Conservation (phyloP, 768 basidiomycete species). For the Tricholomella constricta region DNA sequence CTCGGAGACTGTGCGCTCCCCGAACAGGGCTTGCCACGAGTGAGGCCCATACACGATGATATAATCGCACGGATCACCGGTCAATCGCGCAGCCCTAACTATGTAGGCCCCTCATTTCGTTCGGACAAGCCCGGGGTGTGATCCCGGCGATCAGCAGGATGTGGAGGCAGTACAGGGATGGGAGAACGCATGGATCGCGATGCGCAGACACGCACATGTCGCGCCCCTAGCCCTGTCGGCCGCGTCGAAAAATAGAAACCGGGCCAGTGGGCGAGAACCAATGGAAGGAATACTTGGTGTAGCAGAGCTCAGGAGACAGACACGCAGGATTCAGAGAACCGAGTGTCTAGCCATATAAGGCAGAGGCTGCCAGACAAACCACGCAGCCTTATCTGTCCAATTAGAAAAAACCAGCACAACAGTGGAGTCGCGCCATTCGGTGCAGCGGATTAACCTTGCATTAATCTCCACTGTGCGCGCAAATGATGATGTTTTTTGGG, state of each 20-base stretch:
- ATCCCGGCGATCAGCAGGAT: conserved; percentile 4
- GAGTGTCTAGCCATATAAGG: background rate
- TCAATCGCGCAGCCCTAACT: background rate
- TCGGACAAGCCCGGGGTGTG: background rate
- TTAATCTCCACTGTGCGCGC: conserved; percentile 6
- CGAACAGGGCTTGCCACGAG: background rate
- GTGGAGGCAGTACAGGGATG: background rate
- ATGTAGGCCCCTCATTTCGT: background rate
- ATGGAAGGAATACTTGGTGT: no score
- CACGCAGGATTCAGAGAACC: background rate
- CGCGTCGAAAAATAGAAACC: background rate
- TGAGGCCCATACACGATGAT: background rate
- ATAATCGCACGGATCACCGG: conserved; percentile 9
- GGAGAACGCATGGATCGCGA: background rate
- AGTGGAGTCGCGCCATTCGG: background rate
- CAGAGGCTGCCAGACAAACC: background rate
- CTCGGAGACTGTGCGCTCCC: conserved; percentile 4
- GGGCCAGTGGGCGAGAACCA: background rate
- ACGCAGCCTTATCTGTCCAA: background rate
- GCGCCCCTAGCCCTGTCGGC: background rate
- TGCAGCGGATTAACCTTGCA: background rate
- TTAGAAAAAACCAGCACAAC: no score
- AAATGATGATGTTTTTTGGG: background rate
- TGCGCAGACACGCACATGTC: background rate
- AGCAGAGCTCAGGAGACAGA: background rate